A percentile compares a stretch with the other conserved stretches of the same genome.
These are phyloP conservation scores for Penicillium sp. DNA, from an alignment of 2,329 filamentous ascomycete genomes.

Conservation along the genomic window DNA sequence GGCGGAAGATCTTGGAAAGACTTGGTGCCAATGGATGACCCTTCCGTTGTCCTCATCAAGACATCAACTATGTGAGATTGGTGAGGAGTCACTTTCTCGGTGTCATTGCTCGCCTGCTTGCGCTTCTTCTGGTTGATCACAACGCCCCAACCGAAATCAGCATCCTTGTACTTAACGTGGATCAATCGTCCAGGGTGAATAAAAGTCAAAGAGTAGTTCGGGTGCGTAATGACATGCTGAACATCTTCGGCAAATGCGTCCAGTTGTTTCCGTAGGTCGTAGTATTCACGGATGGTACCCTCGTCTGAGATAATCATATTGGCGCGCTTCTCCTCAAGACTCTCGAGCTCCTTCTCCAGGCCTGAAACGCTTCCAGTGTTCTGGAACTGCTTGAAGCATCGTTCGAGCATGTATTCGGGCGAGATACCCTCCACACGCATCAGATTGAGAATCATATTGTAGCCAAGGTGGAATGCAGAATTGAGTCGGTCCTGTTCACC, in stretches of 20 bases:
- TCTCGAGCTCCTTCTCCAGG: constrained; percentile 77
- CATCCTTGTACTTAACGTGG: constrained; percentile 72
- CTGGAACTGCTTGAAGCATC: constrained; percentile 97
- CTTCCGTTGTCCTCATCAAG: constrained; percentile 62
- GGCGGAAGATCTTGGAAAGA: constrained; percentile 63
- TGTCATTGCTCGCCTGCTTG: constrained; percentile 62
- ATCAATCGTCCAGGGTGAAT: constrained; percentile 85
- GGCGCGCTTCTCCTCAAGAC: constrained; percentile 72
- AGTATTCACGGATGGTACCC: constrained; percentile 87
- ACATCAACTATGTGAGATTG: constrained; percentile 82
- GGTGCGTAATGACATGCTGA: constrained; percentile 86
- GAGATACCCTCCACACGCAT: constrained; percentile 98
- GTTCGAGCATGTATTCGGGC: constrained; percentile 97
- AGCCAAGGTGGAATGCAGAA: constrained; percentile 94
- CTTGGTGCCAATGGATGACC: constrained; percentile 52
- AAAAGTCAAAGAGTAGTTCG: constrained; percentile 79
- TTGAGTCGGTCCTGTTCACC: constrained; percentile 96
- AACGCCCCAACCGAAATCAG: constrained; percentile 93
- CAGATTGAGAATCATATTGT: constrained; percentile 98
- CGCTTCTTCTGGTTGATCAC: constrained; percentile 71
- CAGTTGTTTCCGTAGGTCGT: constrained; percentile 81
- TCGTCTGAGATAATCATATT: constrained; percentile 80
- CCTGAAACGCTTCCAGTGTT: constrained; percentile 82
- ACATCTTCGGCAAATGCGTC: constrained; percentile 83
- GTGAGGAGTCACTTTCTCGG: constrained; percentile 68